Evolutionary conservation across 495 filamentous ascomycete genomes (phyloP), one percentile per base, ranked within the genome.

Genomic region (Elaphomyces granulatus): DNA sequence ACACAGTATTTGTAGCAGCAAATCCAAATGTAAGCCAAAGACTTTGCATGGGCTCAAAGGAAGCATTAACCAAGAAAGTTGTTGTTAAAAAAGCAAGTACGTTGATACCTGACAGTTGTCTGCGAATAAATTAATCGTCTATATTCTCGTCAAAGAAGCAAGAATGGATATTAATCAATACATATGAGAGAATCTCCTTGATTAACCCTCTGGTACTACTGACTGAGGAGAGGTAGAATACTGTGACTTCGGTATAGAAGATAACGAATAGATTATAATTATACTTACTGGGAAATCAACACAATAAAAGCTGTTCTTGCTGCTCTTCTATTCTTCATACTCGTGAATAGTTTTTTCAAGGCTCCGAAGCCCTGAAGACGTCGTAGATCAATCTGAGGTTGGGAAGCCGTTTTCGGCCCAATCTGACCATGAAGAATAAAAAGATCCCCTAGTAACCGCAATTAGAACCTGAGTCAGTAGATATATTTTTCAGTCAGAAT

Each of bases 1-100:
- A 39, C 37, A 55, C 40, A 3, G 46, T 42, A n/a, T 53, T 50
- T n/a, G 45, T 36, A n/a, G 44, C 41, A 3, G 51, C 43, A 38
- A 43, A 43, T n/a, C 41, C 41, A n/a, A 43, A 31, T 16, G 34
- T 43, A 10, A 43, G 34, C 37, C 37, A 43, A 4, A 43, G 31
- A 23, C 8, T 26, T 16, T 19, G 28, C 21, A 45, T 45, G 8
- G 35, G 38, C n/a, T n/a, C 20, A n/a, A 21, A 23, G 38, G 2
- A 7, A 4, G 34, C 15, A 32, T 39, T 34, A 15, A 14, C 41
- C 1, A 45, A 39, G 10, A 45, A 38, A 34, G 8, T 45, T 8
- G 20, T 45, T 15, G 42, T 40, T 12, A 45, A 15, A 20, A 45
- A 45, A 19, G 42, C 39, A 32, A 45, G 41, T 3, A 45, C 41